Base-by-base conservation (phyloP, 2,329 filamentous ascomycete genomes). In the Lecanicillium sp. region DNA sequence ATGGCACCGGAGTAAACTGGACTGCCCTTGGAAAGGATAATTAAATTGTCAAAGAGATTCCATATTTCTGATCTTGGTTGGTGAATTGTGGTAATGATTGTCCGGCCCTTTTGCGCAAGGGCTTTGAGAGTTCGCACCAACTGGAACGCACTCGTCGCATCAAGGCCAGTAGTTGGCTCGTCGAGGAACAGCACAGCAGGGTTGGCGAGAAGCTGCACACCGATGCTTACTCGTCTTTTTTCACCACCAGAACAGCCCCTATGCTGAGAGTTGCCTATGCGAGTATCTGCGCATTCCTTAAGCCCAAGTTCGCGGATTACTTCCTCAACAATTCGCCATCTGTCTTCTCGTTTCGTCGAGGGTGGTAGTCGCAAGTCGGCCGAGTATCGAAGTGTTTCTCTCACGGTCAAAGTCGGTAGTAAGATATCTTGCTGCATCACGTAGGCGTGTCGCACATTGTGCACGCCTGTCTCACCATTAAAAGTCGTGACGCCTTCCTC, bases 51-150 rank as follows among this genome's bases (percentile, higher is more conserved):
- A 51, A 89, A 85, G 13, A 87, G 67, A 22, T 75, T 71, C 83
- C 83, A 89, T 12, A 89, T 88, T 54, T 88, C 84, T 0, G 82
- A 86, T 15, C 84, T 70, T 15, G 84, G 84, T 45, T 86, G 81
- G 53, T 89, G 84, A 27, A 89, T 84, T 0, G 82, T 86, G 0
- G 79, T 80, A 12, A 88, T 73, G 39, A 88, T 68, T 0, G 82
- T 88, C 17, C 83, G 65, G 1, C 82, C 83, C 52, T 81, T 81
- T 27, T 66, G 65, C 0, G 83, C 80, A 3, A 89, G 64, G 7
- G 62, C 66, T 51, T 86, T 85, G 8, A 88, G 58, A 0, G 82
- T 87, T 22, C 77, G 68, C 1, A 88, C 68, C 0, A 89, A 70
- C 47, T 87, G 83, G 48, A 78, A 85, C 0, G 84, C 84, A 51